Conservation (phyloP, 1,284 basidiomycete genomes). For the Ceratobasidium theobromae region DNA sequence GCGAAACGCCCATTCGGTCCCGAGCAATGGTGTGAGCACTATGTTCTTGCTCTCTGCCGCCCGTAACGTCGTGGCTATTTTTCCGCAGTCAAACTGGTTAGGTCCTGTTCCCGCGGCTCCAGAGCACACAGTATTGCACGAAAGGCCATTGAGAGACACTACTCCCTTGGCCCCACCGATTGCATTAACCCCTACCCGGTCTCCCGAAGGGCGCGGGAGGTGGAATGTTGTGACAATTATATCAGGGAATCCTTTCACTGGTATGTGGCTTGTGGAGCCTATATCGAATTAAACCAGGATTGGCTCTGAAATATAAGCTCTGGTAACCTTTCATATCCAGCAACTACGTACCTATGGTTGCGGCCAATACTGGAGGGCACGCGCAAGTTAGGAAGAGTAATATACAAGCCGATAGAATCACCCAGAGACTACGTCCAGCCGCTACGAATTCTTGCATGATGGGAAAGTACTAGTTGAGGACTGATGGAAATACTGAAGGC, state of each 20-base stretch:
- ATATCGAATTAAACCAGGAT: neutral
- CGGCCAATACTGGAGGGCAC: neutral
- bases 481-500: too few relatives aligned
- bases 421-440: neutral
- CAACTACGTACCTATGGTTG: constrained; percentile 3
- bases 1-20: constrained; percentile 13
- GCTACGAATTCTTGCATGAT: neutral
- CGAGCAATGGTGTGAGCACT: constrained; percentile 2
- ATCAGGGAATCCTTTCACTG: constrained; percentile 14
- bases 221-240: constrained; percentile 12
- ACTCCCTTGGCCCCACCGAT: neutral
- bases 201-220: neutral
- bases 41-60: neutral
- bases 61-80: constrained; percentile 12
- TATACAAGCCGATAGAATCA: neutral
- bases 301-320: neutral
- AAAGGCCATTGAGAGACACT: neutral
- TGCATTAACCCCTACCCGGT: neutral
- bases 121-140: constrained; percentile 15
- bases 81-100: constrained; percentile 14
- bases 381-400: neutral
- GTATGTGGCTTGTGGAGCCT: constrained; percentile 17
- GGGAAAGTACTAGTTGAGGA: too few relatives aligned
- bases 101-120: constrained; percentile 17
- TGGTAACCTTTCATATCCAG: neutral